Base-by-base conservation (phyloP, 2,329 filamentous ascomycete genomes). In the Cercospora sp. region DNA sequence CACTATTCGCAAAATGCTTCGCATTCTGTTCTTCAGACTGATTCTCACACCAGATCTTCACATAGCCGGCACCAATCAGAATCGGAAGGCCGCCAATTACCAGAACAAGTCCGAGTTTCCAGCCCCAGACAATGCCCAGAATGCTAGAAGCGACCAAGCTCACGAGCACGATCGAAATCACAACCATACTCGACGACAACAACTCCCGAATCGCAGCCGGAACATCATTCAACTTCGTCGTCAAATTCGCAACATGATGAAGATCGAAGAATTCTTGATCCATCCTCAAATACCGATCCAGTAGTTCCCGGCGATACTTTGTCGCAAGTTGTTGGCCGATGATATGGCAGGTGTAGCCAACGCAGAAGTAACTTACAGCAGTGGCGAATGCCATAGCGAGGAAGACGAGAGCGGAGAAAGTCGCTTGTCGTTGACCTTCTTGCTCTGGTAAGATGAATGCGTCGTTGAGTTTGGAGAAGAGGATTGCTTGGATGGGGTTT, bases 201-300 rank as follows among this genome's bases (percentile, higher is more conserved):
- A 58, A 7, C 28, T 58, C 55, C 7, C 10, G 55, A n/a, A 34
- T 34, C 9, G 55, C 55, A 3, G 55, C 26, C 4, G 55, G 55
- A 5, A 58, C 55, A n/a, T 30, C 26, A 32, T 30, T 32, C 6
- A 80, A 82, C 3, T 83, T 4, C 80, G 5, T 97, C 86, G 74
- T 94, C 83, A 76, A 55, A 81, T 77, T 18, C 79, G 75, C 34
- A 80, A 79, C 83, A 81, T 66, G 79, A 81, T 66, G 79, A 80
- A 32, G 83, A 78, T 97, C 94, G 63, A 97, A 97, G 79, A 93
- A 97, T 34, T 88, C 83, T 67, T 97, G 93, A 70, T 97, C 94
- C 80, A 97, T 93, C 69, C 57, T 24, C 9, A 61, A 28, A 24
- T 30, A 34, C 16, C 58, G 58, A 24, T 61, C 28, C 34, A 61